Evolutionary conservation across 2,329 filamentous ascomycete genomes (phyloP).

Genomic region (Ophiostoma sp.): DNA sequence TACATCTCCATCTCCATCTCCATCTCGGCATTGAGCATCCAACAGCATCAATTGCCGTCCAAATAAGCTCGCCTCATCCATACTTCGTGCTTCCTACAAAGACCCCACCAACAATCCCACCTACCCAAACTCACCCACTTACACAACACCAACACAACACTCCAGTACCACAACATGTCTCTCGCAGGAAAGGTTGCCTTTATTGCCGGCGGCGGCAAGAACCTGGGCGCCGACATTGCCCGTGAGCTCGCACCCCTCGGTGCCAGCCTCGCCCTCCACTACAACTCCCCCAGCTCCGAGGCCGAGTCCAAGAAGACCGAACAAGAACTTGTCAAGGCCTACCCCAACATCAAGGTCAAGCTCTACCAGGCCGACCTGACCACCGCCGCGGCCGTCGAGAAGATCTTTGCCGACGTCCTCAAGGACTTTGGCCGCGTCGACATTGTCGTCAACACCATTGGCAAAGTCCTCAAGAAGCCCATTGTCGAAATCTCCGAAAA

Average conservation of each 20-base stretch:
- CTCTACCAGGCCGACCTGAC: conserved; percentile 49
- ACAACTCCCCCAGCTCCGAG: conserved; percentile 44
- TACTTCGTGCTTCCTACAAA: background rate
- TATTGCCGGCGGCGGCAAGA: conserved; percentile 46
- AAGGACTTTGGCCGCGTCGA: conserved; percentile 48
- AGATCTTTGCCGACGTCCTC: conserved; percentile 44
- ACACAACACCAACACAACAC: too few relatives aligned
- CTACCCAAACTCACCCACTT: background rate
- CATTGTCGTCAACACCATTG: conserved; percentile 53
- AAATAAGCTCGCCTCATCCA: background rate
- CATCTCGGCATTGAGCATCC: background rate
- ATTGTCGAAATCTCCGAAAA: conserved; percentile 45
- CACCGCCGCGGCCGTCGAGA: conserved; percentile 41
- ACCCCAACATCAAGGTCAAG: conserved; percentile 38
- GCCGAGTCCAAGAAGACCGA: conserved; percentile 40
- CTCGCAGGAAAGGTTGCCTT: conserved; percentile 42
- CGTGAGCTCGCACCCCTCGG: conserved; percentile 40
- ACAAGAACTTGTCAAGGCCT: conserved; percentile 39
- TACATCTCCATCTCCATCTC: background rate
- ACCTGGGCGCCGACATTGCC: conserved; percentile 44
- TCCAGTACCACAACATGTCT: conserved; percentile 32
- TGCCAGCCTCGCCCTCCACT: conserved; percentile 38
- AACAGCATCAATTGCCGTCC: background rate
- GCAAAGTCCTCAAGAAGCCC: conserved; percentile 51
- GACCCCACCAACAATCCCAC: conserved; percentile 2